Evolutionary conservation across 2,329 filamentous ascomycete species (phyloP).

Genomic region (Diaporthe aspalathi): DNA sequence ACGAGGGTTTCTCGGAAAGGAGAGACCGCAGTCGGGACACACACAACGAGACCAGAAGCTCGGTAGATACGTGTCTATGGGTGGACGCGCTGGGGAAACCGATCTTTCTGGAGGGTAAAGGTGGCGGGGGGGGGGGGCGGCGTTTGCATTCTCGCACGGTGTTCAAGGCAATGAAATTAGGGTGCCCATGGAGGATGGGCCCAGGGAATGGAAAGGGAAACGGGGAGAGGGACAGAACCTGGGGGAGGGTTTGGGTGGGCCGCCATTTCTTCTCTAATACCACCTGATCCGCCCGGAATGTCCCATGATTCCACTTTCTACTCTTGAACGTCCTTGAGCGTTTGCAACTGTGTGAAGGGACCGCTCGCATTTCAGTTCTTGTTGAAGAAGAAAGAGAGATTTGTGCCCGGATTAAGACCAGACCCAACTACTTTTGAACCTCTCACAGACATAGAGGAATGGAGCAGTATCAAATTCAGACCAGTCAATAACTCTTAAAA

Average conservation of each 20-base stretch:
- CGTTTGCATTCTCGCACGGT: conserved; percentile 36
- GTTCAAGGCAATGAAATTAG: conserved; percentile 10
- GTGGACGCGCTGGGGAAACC: background rate
- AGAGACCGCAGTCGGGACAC: no score
- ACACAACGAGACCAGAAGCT: background rate
- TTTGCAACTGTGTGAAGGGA: no score
- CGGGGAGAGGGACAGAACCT: background rate
- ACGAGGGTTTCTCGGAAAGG: background rate
- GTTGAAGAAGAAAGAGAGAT: no score
- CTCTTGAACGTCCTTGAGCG: no score
- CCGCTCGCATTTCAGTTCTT: no score
- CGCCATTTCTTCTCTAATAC: background rate
- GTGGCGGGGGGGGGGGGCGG: background rate
- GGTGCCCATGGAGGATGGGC: background rate
- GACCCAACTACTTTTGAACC: background rate
- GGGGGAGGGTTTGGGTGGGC: background rate
- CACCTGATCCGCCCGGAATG: conserved; percentile 14
- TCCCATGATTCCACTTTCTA: background rate
- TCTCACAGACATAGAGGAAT: background rate
- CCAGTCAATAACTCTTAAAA: background rate
- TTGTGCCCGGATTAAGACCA: no score
- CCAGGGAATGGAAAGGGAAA: background rate
- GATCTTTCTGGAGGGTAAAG: background rate
- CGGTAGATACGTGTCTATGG: background rate
- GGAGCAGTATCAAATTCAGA: background rate